Base-by-base conservation (phyloP, 345 rosid genomes). In the Xanthoceras sorbifolium region DNA sequence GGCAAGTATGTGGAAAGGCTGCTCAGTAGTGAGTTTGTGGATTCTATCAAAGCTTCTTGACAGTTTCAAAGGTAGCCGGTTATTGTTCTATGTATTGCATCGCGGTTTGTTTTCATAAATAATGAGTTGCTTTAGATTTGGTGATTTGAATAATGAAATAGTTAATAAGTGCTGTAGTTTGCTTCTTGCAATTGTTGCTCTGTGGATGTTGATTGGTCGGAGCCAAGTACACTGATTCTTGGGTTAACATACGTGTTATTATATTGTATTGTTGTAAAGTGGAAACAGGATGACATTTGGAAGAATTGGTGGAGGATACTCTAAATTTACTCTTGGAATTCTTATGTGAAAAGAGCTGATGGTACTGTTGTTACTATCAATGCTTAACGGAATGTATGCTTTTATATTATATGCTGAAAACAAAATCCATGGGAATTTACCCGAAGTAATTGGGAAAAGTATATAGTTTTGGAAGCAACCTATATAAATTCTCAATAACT, bases 1-100 rank as follows among this genome's bases (percentile, higher is more conserved):
- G 98, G 94, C 61, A 94, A 94, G 82, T 91, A 94, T 67, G 98
- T 94, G 10, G 98, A 93, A 88, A 93, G 97, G 82, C 86, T 95
- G 42, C 96, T 95, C 64, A 62, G 86, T 28, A 86, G 79, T 76
- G 90, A 93, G 9, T 85, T 87, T 70, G 86, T 81, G 15, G 89
- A 87, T 32, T 86, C 90, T 4, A 77, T 87, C 25, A 88, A 78
- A 75, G 32, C 42, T 55, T 78, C 74, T 1, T 79, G 80, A 81
- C 22, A 0, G 15, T 42, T 22, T 54, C 25, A 38, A 57, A 73
- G 80, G 80, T 75, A 64, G n/a, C 71, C 31, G 28, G 5, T 14
- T 23, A 20, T 64, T 75, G 71, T n/a, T 76, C n/a, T 54, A 2
- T 60, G 63, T 63, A 20, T 46, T 77, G 23, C 29, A 32, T 11